Base-by-base conservation (phyloP, 805 yeast species). In the Torulaspora delbrueckii region DNA sequence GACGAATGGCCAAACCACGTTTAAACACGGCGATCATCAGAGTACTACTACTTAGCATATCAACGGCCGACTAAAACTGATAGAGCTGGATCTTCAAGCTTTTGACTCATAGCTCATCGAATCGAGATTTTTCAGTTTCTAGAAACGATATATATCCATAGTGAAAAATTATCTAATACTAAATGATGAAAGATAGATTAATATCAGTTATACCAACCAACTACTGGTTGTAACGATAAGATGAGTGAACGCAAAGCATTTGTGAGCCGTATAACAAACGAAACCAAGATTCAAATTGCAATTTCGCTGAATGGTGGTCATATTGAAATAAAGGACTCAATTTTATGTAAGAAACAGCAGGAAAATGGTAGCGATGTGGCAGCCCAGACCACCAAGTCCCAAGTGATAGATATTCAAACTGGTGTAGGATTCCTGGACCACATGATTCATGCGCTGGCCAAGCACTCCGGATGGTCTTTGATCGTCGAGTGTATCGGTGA, bases 391-490 rank as follows among this genome's bases (percentile, higher is more conserved):
- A 79, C 95, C 0, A 68, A 75, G 10, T 67, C 84, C 5, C 98
- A 91, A 66, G 71, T 76, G 8, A 89, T 93, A 48, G 73, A 80
- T 26, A 81, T 93, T 42, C 85, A 86, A 58, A 85, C 98, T 0
- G 99, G 99, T 43, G 78, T 93, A 45, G 99, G 98, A 1, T 93
- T 93, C 63, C 70, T 91, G 47, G 98, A 93, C 70, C 99, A 93
- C 67, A 93, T 93, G 99, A 72, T 93, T 39, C 96, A 91, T 59
- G 99, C 99, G 0, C 73, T 93, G 57, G 96, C 98, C 32, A 93
- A 93, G 62, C 99, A 93, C 67, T 74, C 95, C 1, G 98, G 98
- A 13, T 93, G 98, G 99, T 86, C 96, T 9, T 63, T 93, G 46
- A 73, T 86, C 27, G 77, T 93, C 14, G 95, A 85, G 62, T 91